Evolutionary conservation across 306 rosid species (phyloP).

Genomic region (Quercus alba): DNA sequence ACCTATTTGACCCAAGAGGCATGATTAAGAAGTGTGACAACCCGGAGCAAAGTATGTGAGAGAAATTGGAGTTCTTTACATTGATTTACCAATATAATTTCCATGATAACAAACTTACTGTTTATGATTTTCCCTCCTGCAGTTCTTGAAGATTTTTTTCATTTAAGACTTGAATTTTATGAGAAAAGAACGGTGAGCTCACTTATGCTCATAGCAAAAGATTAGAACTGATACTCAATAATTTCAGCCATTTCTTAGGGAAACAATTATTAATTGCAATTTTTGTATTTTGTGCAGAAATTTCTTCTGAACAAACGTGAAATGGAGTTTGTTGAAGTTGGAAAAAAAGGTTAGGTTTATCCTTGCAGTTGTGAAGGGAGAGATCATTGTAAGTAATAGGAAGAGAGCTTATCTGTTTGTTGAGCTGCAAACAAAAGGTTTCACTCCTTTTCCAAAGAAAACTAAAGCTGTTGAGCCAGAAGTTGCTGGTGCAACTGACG

Average conservation of each 20-base stretch:
- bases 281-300: too few relatives aligned
- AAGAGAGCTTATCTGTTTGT: slow-evolving; percentile 50
- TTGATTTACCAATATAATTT: too few relatives aligned
- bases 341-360: too few relatives aligned
- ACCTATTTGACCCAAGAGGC: slow-evolving; percentile 78
- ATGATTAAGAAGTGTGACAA: slow-evolving; percentile 76
- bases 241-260: neutral
- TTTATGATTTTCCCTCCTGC: too few relatives aligned
- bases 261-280: neutral
- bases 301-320: too few relatives aligned
- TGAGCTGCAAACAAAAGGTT: slow-evolving; percentile 84
- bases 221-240: neutral
- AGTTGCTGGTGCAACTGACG: slow-evolving; percentile 87
- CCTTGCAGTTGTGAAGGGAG: too few relatives aligned
- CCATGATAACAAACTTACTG: too few relatives aligned
- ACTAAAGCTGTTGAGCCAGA: slow-evolving; percentile 72
- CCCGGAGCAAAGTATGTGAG: slow-evolving; percentile 74
- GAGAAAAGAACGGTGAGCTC: slow-evolving; percentile 73
- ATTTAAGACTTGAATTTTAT: slow-evolving; percentile 65
- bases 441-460: slow-evolving; percentile 84
- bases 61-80: slow-evolving; percentile 59
- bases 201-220: neutral
- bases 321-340: too few relatives aligned
- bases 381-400: too few relatives aligned
- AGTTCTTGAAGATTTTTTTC: slow-evolving; percentile 50